Conservation (phyloP, 2,329 filamentous ascomycete genomes). For the Claviceps spartinae region DNA sequence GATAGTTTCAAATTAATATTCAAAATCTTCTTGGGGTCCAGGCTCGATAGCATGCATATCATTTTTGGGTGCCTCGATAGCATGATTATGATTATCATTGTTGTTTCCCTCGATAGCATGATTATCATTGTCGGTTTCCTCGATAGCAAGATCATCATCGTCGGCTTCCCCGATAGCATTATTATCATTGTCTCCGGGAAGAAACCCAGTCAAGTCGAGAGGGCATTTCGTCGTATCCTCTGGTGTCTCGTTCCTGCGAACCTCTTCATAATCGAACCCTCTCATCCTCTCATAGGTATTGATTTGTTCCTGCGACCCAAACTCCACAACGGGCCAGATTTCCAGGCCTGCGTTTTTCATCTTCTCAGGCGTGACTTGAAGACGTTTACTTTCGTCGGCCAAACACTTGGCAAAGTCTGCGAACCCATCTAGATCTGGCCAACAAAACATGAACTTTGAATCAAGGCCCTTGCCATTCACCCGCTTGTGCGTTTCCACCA, state of each 20-base stretch:
- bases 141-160: slow-evolving; percentile 23
- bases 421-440: slow-evolving; percentile 20
- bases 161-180: slow-evolving; percentile 7
- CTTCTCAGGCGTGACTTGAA: slow-evolving; percentile 1
- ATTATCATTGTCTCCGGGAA: not conserved
- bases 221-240: not conserved
- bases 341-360: slow-evolving; percentile 8
- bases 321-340: slow-evolving; percentile 19
- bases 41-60: too few species aligned
- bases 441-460: slow-evolving; percentile 15
- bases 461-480: slow-evolving; percentile 13
- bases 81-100: slow-evolving; percentile 14
- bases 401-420: slow-evolving; percentile 14
- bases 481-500: slow-evolving; percentile 14
- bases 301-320: slow-evolving; percentile 12
- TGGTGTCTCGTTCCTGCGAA: slow-evolving; percentile 5
- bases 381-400: not conserved
- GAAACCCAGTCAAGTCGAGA: too few species aligned
- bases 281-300: slow-evolving; percentile 9
- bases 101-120: not conserved
- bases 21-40: too few species aligned
- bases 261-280: not conserved
- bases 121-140: slow-evolving; percentile 23
- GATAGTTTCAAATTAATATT: too few species aligned
- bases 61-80: too few species aligned